phyloP scores from a whole-genome alignment of 176 grass and related monocot species.

The Pontederia crassipes region DNA sequence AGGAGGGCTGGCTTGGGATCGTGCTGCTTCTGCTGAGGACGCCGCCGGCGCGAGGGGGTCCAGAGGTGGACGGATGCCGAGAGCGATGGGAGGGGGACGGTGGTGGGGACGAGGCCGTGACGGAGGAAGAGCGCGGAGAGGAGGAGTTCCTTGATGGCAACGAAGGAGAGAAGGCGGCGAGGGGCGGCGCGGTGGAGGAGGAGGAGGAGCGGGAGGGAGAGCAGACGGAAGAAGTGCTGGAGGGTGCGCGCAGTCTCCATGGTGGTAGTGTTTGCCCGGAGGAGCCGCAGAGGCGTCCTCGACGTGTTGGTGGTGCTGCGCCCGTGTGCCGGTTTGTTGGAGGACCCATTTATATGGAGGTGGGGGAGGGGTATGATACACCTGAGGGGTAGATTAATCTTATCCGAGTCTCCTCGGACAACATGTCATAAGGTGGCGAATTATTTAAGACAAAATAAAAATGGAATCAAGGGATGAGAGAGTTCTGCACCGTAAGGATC shows the following conservation, averaged over 20 bases:
- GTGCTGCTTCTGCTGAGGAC: not conserved
- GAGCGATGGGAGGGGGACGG: not conserved
- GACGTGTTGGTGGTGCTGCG: too few species aligned
- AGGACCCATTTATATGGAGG: too few species aligned
- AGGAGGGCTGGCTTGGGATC: constrained; percentile 30
- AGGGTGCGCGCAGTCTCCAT: not conserved
- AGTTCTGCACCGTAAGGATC: too few species aligned
- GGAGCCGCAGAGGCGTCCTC: too few species aligned
- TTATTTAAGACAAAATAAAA: too few species aligned
- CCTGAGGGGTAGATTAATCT: too few species aligned
- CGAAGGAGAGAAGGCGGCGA: constrained; percentile 45
- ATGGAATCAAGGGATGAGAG: too few species aligned
- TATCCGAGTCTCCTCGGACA: too few species aligned
- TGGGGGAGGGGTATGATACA: too few species aligned
- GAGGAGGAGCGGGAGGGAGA: constrained; percentile 35
- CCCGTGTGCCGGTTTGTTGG: too few species aligned
- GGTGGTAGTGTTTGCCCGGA: too few species aligned
- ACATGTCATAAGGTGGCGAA: too few species aligned
- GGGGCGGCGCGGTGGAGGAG: constrained; percentile 44
- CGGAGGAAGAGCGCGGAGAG: constrained; percentile 37
- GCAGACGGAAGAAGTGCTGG: constrained; percentile 23
- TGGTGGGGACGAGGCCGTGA: constrained; percentile 25
- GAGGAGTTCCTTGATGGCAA: constrained; percentile 20
- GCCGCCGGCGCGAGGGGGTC: constrained; percentile 35
- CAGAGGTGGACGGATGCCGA: constrained; percentile 59